Evolutionary conservation across 305 asterid genomes (phyloP), one percentile per base, ranked within the genome.

Genomic region (Fraxinus greggii): DNA sequence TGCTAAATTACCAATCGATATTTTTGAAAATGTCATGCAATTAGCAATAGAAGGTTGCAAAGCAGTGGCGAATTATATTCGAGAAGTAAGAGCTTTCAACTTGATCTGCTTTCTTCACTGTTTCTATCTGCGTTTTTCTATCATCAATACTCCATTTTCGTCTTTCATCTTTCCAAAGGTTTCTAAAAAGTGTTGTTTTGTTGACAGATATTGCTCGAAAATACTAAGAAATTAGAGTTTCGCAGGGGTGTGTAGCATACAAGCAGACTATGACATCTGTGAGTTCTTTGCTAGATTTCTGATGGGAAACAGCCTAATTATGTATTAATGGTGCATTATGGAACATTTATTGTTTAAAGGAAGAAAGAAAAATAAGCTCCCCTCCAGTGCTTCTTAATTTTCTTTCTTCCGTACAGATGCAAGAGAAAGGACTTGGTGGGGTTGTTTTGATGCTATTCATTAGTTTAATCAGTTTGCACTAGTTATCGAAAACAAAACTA

Each of bases 1-100:
- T 87, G 89, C 99, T 84, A 96, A 94, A 88, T 80, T 96, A 78
- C 91, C 95, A 82, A 88, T 93, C 91, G 98, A 93, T 63, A 94
- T 92, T 23, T 90, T 96, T 75, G 98, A 96, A 88, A 90, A 86
- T 81, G 98, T 96, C 42, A 93, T 96, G 99, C 95, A 91, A 87
- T 93, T 96, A 63, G 98, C 99, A 65, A 84, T 84, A 36, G 98
- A 94, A 87, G 99, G 98, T 84, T 96, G 99, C 94, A 93, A 92
- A 88, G 97, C 98, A 35, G 95, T 96, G 82, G 97, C 95, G 13
- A 91, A 79, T 88, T 90, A 92, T 82, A 88, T 94, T 77, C 93
- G 97, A 2, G 98, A 94, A 86, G 99, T 92, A 86, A 87, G 92
- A 26, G 59, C 23, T 75, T 67, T 70, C 24, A 31, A 8, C 31